Conservation (phyloP, 1,139 yeast genomes). For the Yamadazyma spencermartinsiae region DNA sequence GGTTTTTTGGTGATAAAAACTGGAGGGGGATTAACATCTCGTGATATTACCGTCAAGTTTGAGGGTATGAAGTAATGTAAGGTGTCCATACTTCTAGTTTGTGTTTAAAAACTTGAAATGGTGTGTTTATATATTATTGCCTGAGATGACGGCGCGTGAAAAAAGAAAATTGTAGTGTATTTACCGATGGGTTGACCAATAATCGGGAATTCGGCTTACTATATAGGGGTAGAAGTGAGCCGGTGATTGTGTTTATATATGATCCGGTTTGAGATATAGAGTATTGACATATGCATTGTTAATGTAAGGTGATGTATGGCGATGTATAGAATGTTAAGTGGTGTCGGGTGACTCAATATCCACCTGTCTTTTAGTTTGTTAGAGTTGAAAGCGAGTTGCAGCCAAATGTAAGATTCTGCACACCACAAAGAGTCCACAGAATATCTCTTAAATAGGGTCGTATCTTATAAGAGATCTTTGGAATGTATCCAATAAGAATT, state of each 20-base stretch:
- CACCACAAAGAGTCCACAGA: not conserved
- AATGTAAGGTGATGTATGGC: not conserved
- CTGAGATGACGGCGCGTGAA: slow-evolving; percentile 1
- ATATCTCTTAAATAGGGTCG: too few species aligned
- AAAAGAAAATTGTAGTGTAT: not conserved
- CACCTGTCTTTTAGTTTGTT: too few species aligned
- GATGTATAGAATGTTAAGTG: not conserved
- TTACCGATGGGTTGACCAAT: not conserved
- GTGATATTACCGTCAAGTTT: slow-evolving; percentile 16
- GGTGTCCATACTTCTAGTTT: not conserved
- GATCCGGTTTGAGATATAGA: too few species aligned
- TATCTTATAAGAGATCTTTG: not conserved
- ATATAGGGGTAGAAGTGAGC: not conserved
- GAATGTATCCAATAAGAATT: too few species aligned
- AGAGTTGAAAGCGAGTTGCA: not conserved
- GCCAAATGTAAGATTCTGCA: not conserved
- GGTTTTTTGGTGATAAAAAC: slow-evolving; percentile 26
- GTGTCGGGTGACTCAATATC: not conserved
- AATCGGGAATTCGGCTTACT: not conserved
- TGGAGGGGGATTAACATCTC: slow-evolving; percentile 14
- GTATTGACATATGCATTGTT: too few species aligned
- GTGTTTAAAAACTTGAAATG: not conserved
- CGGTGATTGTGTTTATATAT: too few species aligned
- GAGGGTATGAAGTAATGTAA: slow-evolving; percentile 2
- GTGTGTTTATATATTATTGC: not conserved